These are phyloP conservation scores for Roridomyces roridus DNA, from an alignment of 768 basidiomycete genomes.

Conservation along the genomic window DNA sequence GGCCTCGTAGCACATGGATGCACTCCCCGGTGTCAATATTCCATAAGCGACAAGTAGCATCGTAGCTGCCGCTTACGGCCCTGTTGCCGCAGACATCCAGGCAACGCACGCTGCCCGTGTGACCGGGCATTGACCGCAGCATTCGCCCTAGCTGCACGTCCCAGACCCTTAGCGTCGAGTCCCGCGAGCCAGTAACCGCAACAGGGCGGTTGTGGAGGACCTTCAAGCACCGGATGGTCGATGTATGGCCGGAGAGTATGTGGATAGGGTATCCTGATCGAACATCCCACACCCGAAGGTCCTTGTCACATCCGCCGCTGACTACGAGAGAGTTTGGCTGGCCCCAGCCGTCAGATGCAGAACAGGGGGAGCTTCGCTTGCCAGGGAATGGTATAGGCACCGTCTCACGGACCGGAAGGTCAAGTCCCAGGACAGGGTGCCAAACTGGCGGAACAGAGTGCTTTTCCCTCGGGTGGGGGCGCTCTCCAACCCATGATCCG, in stretches of 20 bases:
- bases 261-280: slow-evolving; percentile 88
- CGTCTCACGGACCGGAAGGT: slow-evolving; percentile 29
- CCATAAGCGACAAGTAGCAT: slow-evolving; percentile 90
- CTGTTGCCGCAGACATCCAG: slow-evolving; percentile 85
- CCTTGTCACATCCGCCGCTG: slow-evolving; percentile 92
- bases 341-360: slow-evolving; percentile 87
- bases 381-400: slow-evolving; percentile 26
- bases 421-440: slow-evolving; percentile 56
- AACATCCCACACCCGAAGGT: slow-evolving; percentile 92
- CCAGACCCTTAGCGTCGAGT: slow-evolving; percentile 89
- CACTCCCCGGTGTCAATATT: slow-evolving; percentile 90
- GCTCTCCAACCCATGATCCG: slow-evolving; percentile 44
- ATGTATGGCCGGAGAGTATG: slow-evolving; percentile 81
- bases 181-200: slow-evolving; percentile 90
- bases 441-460: slow-evolving; percentile 43
- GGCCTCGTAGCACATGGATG: slow-evolving; percentile 79
- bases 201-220: slow-evolving; percentile 87
- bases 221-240: slow-evolving; percentile 91
- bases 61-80: slow-evolving; percentile 94
- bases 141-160: slow-evolving; percentile 83
- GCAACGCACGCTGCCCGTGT: slow-evolving; percentile 83
- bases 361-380: slow-evolving; percentile 59
- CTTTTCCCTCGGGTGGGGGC: neutral
- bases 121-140: slow-evolving; percentile 74
- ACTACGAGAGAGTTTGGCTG: slow-evolving; percentile 84